These are phyloP conservation scores for Aspergillus biplanus DNA, from an alignment of 495 filamentous ascomycete genomes.

Conservation along the genomic window DNA sequence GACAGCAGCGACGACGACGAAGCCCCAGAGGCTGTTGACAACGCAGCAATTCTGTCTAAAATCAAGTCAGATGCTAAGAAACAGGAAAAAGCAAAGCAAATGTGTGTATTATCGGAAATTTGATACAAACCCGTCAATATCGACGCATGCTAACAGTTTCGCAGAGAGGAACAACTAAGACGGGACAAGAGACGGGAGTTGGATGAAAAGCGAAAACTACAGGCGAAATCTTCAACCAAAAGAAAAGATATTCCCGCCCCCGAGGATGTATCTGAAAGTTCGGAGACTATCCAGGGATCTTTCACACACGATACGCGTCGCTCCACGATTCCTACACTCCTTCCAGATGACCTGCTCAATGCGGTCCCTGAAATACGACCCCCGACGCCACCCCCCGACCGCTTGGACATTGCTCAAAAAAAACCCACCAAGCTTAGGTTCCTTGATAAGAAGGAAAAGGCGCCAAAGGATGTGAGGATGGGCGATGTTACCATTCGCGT, in stretches of 20 bases:
- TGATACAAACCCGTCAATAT: not conserved
- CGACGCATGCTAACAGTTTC: slow-evolving; percentile 26
- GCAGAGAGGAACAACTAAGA: slow-evolving; percentile 47
- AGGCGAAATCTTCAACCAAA: slow-evolving; percentile 45
- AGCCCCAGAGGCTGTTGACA: slow-evolving; percentile 55
- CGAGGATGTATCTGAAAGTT: slow-evolving; percentile 45
- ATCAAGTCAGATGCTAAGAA: slow-evolving; percentile 48
- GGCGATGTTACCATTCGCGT: slow-evolving; percentile 58
- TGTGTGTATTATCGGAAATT: slow-evolving; percentile 31
- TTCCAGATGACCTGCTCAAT: slow-evolving; percentile 58
- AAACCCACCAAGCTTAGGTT: slow-evolving; percentile 54
- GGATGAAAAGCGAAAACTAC: slow-evolving; percentile 51
- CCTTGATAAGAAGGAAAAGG: slow-evolving; percentile 52
- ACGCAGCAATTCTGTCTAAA: slow-evolving; percentile 45
- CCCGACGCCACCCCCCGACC: slow-evolving; percentile 43
- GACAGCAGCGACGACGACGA: slow-evolving; percentile 50
- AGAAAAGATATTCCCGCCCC: slow-evolving; percentile 38
- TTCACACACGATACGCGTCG: slow-evolving; percentile 43
- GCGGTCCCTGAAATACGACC: slow-evolving; percentile 46
- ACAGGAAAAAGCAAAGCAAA: slow-evolving; percentile 39
- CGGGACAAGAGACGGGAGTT: slow-evolving; percentile 53
- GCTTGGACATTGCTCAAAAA: slow-evolving; percentile 29
- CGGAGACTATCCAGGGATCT: slow-evolving; percentile 47
- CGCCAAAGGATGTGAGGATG: slow-evolving; percentile 57
- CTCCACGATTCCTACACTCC: slow-evolving; percentile 48